Conservation (phyloP, 257 asterid genomes). For the Solanum medicagineum region DNA sequence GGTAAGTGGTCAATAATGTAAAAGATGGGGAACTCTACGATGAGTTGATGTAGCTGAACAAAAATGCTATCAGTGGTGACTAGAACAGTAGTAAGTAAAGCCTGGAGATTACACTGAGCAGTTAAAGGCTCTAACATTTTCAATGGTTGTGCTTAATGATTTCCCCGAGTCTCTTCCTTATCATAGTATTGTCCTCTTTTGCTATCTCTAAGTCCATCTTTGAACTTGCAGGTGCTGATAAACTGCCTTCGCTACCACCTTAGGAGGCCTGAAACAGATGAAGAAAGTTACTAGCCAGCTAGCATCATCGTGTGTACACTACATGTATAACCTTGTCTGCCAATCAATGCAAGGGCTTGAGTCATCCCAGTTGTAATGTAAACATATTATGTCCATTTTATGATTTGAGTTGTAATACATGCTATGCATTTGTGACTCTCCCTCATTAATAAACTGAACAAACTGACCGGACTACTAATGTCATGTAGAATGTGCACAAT, state of each 20-base stretch:
- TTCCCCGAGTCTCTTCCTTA: neutral
- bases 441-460: neutral
- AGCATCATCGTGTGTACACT: neutral
- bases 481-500: neutral
- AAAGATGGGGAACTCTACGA: neutral
- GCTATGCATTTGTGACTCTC: neutral
- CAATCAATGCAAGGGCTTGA: constrained; percentile 5
- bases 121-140: neutral
- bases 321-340: neutral
- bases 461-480: neutral
- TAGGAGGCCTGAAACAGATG: constrained; percentile 81
- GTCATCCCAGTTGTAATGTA: neutral
- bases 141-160: neutral
- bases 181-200: neutral
- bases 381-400: neutral
- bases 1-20: neutral
- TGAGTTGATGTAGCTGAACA: neutral
- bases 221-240: constrained; percentile 56
- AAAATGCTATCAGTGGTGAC: neutral
- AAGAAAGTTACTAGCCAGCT: constrained; percentile 63
- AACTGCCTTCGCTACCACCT: constrained; percentile 87
- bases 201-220: neutral
- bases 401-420: neutral
- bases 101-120: neutral
- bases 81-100: neutral